Evolutionary conservation across 164 flowering plant species (phyloP).

Genomic region (Aristolochia contorta): DNA sequence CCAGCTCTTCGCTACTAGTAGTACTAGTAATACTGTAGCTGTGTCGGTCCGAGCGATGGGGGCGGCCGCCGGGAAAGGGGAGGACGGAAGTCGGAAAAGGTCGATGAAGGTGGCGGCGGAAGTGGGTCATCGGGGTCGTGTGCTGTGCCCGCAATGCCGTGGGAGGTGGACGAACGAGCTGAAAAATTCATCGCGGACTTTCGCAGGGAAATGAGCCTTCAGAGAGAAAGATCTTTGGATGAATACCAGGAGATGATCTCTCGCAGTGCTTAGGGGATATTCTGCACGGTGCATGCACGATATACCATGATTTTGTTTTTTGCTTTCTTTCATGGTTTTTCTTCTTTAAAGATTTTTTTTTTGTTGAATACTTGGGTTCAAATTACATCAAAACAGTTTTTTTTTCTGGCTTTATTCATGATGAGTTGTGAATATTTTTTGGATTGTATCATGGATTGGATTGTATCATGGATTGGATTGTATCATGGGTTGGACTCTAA

Average conservation of each 20-base stretch:
- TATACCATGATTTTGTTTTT: too few relatives aligned
- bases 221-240: constrained; percentile 17
- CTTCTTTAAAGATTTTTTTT: too few relatives aligned
- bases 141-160: constrained; percentile 5
- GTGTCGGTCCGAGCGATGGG: background rate
- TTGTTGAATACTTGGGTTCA: too few relatives aligned
- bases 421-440: too few relatives aligned
- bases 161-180: constrained; percentile 57
- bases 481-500: too few relatives aligned
- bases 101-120: too few relatives aligned
- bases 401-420: too few relatives aligned
- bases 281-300: too few relatives aligned
- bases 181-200: constrained; percentile 58
- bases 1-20: constrained; percentile 29
- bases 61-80: background rate
- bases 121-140: background rate
- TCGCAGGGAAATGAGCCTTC: constrained; percentile 45
- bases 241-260: constrained; percentile 28
- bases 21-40: background rate
- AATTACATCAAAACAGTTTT: too few relatives aligned
- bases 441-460: too few relatives aligned
- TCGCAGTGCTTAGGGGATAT: constrained; percentile 4
- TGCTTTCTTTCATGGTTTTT: too few relatives aligned
- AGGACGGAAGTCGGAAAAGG: constrained; percentile 26
- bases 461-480: too few relatives aligned